phyloP scores from a whole-genome alignment of 1,284 basidiomycete species.

The Cryptococcus hybrid region DNA sequence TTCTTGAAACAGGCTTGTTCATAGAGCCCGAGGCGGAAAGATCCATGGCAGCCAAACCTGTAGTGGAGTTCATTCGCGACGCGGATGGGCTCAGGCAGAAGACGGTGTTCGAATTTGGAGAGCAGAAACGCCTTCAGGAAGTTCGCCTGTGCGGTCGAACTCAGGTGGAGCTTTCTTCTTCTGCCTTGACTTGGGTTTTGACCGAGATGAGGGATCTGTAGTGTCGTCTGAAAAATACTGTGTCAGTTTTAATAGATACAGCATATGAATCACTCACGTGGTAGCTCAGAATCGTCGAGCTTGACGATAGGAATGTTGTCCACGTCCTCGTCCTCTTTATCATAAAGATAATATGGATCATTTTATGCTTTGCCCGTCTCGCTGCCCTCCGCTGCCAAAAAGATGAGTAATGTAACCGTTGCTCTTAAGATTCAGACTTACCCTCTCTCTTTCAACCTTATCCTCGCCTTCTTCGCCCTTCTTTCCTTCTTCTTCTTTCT shows the following conservation, averaged over 20 bases:
- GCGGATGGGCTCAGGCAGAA: slow-evolving; percentile 6
- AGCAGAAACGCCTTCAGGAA: slow-evolving; percentile 64
- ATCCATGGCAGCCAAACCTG: slow-evolving; percentile 43
- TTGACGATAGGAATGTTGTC: slow-evolving; percentile 81
- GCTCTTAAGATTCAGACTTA: slow-evolving; percentile 20
- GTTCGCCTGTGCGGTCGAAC: slow-evolving; percentile 76
- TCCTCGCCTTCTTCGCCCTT: slow-evolving; percentile 32
- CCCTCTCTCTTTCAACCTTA: slow-evolving; percentile 40
- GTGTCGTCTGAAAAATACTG: not conserved
- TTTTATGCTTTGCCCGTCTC: slow-evolving; percentile 67
- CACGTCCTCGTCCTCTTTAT: slow-evolving; percentile 56
- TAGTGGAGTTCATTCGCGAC: slow-evolving; percentile 7
- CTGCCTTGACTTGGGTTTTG: slow-evolving; percentile 3
- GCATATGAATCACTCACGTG: not conserved
- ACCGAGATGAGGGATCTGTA: not conserved
- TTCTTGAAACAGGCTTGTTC: not conserved
- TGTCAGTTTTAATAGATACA: too few relatives aligned
- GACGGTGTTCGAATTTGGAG: slow-evolving; percentile 24
- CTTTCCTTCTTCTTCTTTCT: slow-evolving; percentile 36
- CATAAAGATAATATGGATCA: slow-evolving; percentile 82
- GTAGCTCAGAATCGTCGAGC: slow-evolving; percentile 56
- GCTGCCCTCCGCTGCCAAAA: slow-evolving; percentile 66
- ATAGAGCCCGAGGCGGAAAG: slow-evolving; percentile 3
- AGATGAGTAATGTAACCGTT: not conserved
- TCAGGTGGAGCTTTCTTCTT: slow-evolving; percentile 28